Base-by-base conservation (phyloP, 495 filamentous ascomycete species). In the Podospora comata region DNA sequence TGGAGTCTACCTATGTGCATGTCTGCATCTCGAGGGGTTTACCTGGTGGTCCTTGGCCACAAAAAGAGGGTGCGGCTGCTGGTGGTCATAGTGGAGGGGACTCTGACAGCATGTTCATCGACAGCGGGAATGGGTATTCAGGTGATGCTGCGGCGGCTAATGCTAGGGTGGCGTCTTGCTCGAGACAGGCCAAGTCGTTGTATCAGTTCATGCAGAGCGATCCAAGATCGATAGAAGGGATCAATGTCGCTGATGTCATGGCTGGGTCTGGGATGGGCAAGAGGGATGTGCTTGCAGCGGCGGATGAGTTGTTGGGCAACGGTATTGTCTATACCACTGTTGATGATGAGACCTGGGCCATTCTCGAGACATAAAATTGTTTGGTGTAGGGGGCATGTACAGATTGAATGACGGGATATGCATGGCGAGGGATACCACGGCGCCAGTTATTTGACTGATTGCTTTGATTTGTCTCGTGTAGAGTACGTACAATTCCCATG, bases 261-360 rank as follows among this genome's bases (percentile, higher is more conserved):
- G 77, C 82, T 20, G 84, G 84, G 69, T 79, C 89, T 64, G 79
- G 84, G 6, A 76, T 96, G 80, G 81, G 87, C 2, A 76, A 86
- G 30, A 81, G 82, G 28, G 92, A 96, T 60, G 90, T 97, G 20
- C 74, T 85, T 61, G 86, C 84, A 60, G 96, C 89, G 44, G 88
- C 89, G 9, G 90, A 95, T 67, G 93, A 97, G 79, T 75, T 98
- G 75, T 71, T 94, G 55, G 80, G 76, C 6, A 75, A 86, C 26
- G 92, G 93, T 60, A 71, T 92, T 73, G 91, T 96, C 62, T 99
- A 92, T 78, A 92, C 93, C 62, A 99, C 96, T 13, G 81, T 94
- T 28, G 93, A 98, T 80, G 95, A 99, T 67, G 84, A 86, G 77
- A 93, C 91, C 0, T 93, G 89, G 85, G 89, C 89, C 30, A 79